These are phyloP conservation scores for Lipomyces spencermartinsiae DNA, from an alignment of 805 yeast genomes.

Conservation along the genomic window DNA sequence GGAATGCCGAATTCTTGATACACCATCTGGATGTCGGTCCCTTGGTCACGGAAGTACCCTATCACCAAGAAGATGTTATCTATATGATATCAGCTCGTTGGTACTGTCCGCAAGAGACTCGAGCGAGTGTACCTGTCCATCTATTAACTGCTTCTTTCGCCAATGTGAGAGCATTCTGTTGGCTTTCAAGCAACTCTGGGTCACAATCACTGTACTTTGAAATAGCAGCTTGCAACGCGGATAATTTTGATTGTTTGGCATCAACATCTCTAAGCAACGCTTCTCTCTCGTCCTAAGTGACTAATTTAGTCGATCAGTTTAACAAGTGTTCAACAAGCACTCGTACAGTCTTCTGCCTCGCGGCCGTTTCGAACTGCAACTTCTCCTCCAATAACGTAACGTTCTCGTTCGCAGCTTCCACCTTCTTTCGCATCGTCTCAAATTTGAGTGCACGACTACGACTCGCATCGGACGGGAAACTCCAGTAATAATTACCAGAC, in stretches of 20 bases:
- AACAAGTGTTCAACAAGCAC: not conserved
- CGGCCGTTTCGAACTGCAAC: slow-evolving; percentile 16
- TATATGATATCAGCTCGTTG: slow-evolving; percentile 23
- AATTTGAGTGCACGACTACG: slow-evolving; percentile 28
- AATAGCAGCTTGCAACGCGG: slow-evolving; percentile 11
- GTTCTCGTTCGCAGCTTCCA: slow-evolving; percentile 19
- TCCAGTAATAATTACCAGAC: slow-evolving; percentile 47
- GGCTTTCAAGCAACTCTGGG: slow-evolving; percentile 28
- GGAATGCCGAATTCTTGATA: slow-evolving; percentile 54
- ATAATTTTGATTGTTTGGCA: slow-evolving; percentile 18
- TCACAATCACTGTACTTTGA: slow-evolving; percentile 27
- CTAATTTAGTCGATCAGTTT: not conserved
- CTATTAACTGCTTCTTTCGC: slow-evolving; percentile 36
- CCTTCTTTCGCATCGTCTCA: slow-evolving; percentile 19
- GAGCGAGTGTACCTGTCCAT: slow-evolving; percentile 39
- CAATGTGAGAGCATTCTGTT: slow-evolving; percentile 16
- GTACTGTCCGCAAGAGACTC: slow-evolving; percentile 27
- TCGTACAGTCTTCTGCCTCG: slow-evolving; percentile 17
- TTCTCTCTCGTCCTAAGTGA: slow-evolving; percentile 19
- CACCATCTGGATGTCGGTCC: slow-evolving; percentile 45
- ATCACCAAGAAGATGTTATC: slow-evolving; percentile 55
- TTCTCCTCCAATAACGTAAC: slow-evolving; percentile 20
- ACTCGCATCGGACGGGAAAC: slow-evolving; percentile 37
- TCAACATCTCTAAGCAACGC: slow-evolving; percentile 13
- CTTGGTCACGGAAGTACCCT: slow-evolving; percentile 47